phyloP scores from a whole-genome alignment of 2,329 filamentous ascomycete species.

The Microascus cirrosus region DNA sequence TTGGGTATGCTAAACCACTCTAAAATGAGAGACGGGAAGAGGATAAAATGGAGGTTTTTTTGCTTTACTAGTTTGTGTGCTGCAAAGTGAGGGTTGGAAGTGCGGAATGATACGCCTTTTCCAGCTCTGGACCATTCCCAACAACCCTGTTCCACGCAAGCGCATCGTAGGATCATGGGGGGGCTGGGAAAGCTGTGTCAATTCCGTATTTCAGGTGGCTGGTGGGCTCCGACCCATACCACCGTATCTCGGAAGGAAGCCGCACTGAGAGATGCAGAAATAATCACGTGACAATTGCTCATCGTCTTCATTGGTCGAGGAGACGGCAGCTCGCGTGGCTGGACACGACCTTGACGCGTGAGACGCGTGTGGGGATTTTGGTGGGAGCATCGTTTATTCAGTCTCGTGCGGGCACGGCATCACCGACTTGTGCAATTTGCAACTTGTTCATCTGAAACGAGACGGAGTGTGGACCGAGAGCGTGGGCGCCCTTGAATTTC shows the following conservation, averaged over 20 bases:
- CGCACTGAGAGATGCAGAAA: background rate
- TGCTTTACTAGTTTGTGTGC: background rate
- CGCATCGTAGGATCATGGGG: background rate
- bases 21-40: background rate
- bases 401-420: background rate
- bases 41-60: background rate
- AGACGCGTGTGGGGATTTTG: background rate
- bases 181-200: background rate
- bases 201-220: background rate
- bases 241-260: background rate
- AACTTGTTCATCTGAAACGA: constrained; percentile 2
- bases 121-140: background rate
- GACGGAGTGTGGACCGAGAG: background rate
- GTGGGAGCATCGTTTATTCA: constrained; percentile 3
- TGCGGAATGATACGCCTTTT: background rate
- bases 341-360: background rate
- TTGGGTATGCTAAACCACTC: background rate
- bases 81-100: background rate
- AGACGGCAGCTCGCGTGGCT: background rate
- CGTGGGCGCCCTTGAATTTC: background rate
- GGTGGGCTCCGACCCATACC: background rate
- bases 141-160: background rate
- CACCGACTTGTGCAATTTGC: background rate
- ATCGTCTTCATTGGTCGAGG: background rate
- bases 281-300: background rate